phyloP scores from a whole-genome alignment of 495 filamentous ascomycete genomes.

The Zalerion maritima region DNA sequence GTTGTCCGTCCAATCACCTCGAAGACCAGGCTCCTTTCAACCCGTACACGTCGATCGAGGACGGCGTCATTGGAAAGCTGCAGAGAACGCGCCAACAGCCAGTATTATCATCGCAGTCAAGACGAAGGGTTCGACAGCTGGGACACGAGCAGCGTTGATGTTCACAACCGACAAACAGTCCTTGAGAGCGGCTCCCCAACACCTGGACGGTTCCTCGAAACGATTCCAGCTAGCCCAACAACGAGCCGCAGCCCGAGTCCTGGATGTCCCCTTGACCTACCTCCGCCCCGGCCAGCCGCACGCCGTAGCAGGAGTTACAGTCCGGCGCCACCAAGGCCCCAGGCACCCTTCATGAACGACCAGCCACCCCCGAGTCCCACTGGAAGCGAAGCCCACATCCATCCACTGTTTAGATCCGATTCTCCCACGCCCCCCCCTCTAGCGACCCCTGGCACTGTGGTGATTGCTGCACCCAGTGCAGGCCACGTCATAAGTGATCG shows the following conservation, averaged over 20 bases:
- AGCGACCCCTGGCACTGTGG: conserved; percentile 50
- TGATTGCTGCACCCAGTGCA: conserved; percentile 55
- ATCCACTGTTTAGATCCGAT: conserved; percentile 69
- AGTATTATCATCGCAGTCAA: conserved; percentile 7
- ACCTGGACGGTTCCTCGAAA: conserved; percentile 34
- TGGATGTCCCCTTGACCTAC: conserved; percentile 27
- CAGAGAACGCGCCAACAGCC: conserved; percentile 10
- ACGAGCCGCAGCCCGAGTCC: conserved; percentile 35
- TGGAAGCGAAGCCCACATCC: conserved; percentile 58
- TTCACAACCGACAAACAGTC: conserved; percentile 40
- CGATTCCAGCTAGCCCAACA: conserved; percentile 45
- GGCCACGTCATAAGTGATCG: conserved; percentile 50
- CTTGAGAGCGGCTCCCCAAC: conserved; percentile 30
- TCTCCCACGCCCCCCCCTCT: conserved; percentile 56
- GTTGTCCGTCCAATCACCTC: conserved; percentile 35
- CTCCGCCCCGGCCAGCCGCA: conserved; percentile 20
- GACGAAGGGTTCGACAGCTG: conserved; percentile 53
- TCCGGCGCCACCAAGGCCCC: conserved; percentile 18
- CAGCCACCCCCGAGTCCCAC: conserved; percentile 18
- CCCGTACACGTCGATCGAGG: conserved; percentile 6
- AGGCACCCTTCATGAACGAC: no score
- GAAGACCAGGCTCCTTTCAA: conserved; percentile 31
- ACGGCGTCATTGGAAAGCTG: conserved; percentile 12
- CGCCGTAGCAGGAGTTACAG: conserved; percentile 30
- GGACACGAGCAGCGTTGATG: conserved; percentile 50